These are phyloP conservation scores for Boletus coccyginus DNA, from an alignment of 768 basidiomycete genomes.

Conservation along the genomic window DNA sequence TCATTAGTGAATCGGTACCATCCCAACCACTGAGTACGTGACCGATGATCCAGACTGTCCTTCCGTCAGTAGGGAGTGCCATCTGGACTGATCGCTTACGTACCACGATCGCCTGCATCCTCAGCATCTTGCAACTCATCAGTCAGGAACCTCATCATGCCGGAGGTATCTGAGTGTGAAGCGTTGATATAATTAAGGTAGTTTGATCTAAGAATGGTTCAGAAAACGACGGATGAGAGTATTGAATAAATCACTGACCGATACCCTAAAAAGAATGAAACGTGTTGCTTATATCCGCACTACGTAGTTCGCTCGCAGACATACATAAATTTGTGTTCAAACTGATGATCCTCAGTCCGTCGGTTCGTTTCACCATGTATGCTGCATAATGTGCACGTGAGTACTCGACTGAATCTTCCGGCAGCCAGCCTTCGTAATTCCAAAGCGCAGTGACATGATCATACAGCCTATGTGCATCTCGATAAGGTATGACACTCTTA, in stretches of 20 bases:
- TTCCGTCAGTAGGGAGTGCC: constrained; percentile 10
- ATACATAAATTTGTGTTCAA: constrained; percentile 76
- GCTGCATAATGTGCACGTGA: constrained; percentile 71
- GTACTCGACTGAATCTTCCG: constrained; percentile 48
- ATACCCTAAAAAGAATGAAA: constrained; percentile 28
- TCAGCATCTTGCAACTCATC: constrained; percentile 78
- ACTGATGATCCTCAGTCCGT: constrained; percentile 69
- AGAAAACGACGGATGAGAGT: constrained; percentile 3
- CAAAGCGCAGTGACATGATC: constrained; percentile 71
- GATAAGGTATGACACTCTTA: background rate
- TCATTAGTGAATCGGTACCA: constrained; percentile 58
- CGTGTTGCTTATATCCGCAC: background rate
- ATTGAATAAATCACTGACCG: constrained; percentile 15
- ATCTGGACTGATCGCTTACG: constrained; percentile 6
- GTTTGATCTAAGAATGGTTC: constrained; percentile 46
- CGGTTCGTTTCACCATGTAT: constrained; percentile 64
- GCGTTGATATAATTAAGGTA: constrained; percentile 79
- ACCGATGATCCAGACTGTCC: constrained; percentile 49
- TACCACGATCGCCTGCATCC: constrained; percentile 70
- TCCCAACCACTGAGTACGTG: constrained; percentile 69
- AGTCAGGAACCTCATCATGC: constrained; percentile 75
- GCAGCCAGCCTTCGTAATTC: constrained; percentile 70
- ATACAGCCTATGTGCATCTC: constrained; percentile 55
- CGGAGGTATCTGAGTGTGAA: constrained; percentile 64
- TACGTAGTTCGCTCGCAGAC: constrained; percentile 23